Percentiles rank a stretch among this genome's conserved stretches.
Conservation (phyloP, 345 rosid genomes). For the Xanthoceras sorbifolium region DNA sequence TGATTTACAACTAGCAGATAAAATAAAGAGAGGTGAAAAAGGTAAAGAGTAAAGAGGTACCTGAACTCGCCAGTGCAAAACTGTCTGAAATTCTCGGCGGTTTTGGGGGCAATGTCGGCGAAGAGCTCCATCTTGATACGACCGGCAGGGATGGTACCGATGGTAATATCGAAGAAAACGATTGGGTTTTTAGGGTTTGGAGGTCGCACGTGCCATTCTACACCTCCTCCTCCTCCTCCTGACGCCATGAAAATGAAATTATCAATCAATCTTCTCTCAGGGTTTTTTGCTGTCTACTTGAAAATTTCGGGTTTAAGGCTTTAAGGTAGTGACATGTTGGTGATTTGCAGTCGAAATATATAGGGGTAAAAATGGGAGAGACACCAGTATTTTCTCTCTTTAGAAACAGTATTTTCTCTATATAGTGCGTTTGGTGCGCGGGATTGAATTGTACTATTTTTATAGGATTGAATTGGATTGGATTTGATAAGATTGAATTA, state of each 20-base stretch:
- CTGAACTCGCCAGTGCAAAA: conserved; percentile 95
- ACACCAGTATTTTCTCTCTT: no score
- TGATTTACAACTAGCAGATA: no score
- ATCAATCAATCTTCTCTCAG: not conserved
- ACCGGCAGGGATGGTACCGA: conserved; percentile 90
- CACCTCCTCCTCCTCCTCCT: conserved; percentile 57
- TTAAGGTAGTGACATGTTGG: no score
- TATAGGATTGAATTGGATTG: no score
- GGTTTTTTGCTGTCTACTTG: not conserved
- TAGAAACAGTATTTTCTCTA: no score
- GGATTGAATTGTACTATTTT: no score
- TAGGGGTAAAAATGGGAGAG: no score
- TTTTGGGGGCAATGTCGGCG: conserved; percentile 86
- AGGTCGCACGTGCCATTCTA: conserved; percentile 96
- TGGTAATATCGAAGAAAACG: conserved; percentile 90
- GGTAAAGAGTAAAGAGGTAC: conserved; percentile 27
- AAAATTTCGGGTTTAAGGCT: no score
- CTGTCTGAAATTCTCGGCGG: conserved; percentile 98
- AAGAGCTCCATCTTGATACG: conserved; percentile 98
- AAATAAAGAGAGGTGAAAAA: not conserved
- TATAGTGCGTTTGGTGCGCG: no score
- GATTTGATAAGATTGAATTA: no score
- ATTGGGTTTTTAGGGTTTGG: conserved; percentile 94
- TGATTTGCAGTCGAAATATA: no score
- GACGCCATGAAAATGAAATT: conserved; percentile 47